Conservation (phyloP, 2,329 filamentous ascomycete species). For the Apiospora hydei region DNA sequence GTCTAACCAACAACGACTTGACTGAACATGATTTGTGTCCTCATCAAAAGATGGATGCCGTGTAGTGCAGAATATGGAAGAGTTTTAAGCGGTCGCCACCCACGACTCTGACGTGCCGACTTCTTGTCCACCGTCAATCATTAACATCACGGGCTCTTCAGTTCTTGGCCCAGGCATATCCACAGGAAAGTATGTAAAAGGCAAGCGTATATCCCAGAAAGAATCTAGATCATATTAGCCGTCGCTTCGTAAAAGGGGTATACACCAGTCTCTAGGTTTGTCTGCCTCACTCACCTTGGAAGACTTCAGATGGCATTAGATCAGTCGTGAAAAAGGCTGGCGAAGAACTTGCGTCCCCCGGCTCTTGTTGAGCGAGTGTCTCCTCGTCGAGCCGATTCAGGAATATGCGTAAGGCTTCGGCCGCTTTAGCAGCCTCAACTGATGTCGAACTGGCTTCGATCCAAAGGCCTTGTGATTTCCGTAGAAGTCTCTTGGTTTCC, state of each 20-base stretch:
- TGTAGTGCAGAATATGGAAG: neutral
- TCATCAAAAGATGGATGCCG: neutral
- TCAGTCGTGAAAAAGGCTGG: neutral
- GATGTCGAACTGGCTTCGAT: constrained; percentile 22
- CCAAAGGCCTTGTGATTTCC: constrained; percentile 27
- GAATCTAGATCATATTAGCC: neutral
- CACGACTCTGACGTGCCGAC: neutral
- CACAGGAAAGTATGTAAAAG: neutral
- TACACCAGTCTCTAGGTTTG: neutral
- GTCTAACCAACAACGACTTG: no score
- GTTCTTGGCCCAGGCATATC: neutral
- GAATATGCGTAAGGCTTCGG: constrained; percentile 24
- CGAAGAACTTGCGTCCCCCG: neutral
- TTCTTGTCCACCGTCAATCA: neutral
- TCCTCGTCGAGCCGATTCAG: constrained; percentile 14
- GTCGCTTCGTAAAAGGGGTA: neutral
- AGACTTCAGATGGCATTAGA: neutral
- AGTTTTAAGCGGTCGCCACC: neutral
- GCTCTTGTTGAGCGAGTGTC: neutral
- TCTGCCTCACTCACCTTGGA: neutral
- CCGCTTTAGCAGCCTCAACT: constrained; percentile 26
- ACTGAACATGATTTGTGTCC: no score
- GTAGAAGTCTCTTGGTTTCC: constrained; percentile 22
- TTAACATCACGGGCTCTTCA: neutral
- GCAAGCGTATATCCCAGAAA: constrained; percentile 5